Evolutionary conservation across 306 rosid genomes (phyloP).

Genomic region (Myrica gale): DNA sequence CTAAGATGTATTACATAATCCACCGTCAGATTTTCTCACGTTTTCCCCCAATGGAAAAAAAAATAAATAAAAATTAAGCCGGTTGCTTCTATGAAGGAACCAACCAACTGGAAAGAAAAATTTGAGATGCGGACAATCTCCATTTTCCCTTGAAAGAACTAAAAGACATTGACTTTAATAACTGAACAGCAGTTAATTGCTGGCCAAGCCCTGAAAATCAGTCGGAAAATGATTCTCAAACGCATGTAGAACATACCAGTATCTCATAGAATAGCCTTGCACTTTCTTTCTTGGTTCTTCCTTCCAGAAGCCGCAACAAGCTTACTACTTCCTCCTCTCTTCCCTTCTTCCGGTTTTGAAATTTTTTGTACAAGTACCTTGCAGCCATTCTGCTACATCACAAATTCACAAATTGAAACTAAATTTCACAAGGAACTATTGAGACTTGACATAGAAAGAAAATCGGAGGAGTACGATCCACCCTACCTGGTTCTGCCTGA

Average conservation of each 20-base stretch:
- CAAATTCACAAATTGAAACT: slow-evolving; percentile 12
- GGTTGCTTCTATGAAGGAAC: neutral
- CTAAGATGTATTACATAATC: slow-evolving; percentile 22
- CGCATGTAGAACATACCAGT: slow-evolving; percentile 54
- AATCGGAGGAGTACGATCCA: slow-evolving; percentile 25
- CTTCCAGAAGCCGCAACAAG: slow-evolving; percentile 41
- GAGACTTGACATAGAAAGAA: slow-evolving; percentile 2
- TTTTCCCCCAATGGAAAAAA: neutral
- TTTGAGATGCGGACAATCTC: neutral
- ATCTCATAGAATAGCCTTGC: slow-evolving; percentile 76
- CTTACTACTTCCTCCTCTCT: slow-evolving; percentile 39
- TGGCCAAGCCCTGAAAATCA: slow-evolving; percentile 4
- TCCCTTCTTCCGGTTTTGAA: slow-evolving; percentile 31
- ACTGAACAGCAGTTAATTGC: neutral
- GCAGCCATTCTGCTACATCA: slow-evolving; percentile 56
- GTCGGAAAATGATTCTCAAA: slow-evolving; percentile 17
- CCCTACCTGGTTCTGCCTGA: slow-evolving; percentile 71
- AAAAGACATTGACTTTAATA: neutral
- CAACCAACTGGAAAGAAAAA: neutral
- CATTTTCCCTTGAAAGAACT: neutral
- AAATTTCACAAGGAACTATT: slow-evolving; percentile 15
- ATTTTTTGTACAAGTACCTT: slow-evolving; percentile 43
- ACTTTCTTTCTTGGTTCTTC: slow-evolving; percentile 55
- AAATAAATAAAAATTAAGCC: too few relatives aligned
- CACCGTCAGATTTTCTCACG: slow-evolving; percentile 7